Percentiles rank a stretch among this genome's conserved stretches.
phyloP scores from a whole-genome alignment of 1,284 basidiomycete species.

The Rhodotorula sp. region DNA sequence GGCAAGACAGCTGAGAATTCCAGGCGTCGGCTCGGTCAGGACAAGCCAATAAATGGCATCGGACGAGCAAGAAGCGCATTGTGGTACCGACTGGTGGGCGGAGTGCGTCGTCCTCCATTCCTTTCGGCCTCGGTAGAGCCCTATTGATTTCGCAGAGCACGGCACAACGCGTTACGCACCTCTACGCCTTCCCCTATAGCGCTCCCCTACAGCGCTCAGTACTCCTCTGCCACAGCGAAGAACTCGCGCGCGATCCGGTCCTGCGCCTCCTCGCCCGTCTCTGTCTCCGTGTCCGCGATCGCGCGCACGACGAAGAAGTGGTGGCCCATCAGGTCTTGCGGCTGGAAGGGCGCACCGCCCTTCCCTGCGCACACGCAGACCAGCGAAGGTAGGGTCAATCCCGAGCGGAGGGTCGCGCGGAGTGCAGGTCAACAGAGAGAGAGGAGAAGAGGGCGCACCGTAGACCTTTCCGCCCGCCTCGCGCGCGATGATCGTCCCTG shows the following conservation, averaged over 20 bases:
- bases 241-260: conserved; percentile 79
- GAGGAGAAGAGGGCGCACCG: conserved; percentile 46
- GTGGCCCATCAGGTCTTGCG: conserved; percentile 43
- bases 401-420: neutral
- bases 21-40: too few species aligned
- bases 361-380: conserved; percentile 34
- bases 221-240: conserved; percentile 77
- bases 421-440: neutral
- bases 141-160: too few species aligned
- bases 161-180: too few species aligned
- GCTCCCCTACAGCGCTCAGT: neutral
- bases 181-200: too few species aligned
- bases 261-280: conserved; percentile 71
- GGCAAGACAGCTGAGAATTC: too few species aligned
- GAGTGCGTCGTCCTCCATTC: too few species aligned
- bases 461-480: conserved; percentile 82
- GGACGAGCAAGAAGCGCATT: too few species aligned
- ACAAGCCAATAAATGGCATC: too few species aligned
- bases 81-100: too few species aligned
- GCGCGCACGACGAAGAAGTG: conserved; percentile 48
- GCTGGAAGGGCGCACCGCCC: conserved; percentile 41
- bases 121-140: too few species aligned
- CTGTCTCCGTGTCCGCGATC: conserved; percentile 48
- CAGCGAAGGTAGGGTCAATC: too few species aligned
- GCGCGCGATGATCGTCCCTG: conserved; percentile 87